Base-by-base conservation (phyloP, 306 rosid genomes). In the Pyrus communis region DNA sequence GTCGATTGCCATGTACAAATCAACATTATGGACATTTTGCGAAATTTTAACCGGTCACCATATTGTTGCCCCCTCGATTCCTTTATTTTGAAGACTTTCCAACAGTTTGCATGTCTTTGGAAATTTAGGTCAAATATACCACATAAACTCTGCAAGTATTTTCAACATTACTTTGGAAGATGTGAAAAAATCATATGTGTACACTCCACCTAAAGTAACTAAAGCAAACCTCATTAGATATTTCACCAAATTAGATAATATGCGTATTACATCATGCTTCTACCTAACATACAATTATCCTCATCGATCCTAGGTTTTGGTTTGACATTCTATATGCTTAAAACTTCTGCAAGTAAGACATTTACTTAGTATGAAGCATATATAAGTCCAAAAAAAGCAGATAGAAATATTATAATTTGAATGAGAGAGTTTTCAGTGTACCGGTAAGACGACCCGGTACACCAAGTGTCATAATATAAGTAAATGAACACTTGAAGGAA, bases 171-270 rank as follows among this genome's bases (percentile, higher is more conserved):
- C 79, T 27, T 62, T 22, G 22, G 17, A 43, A 64, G 43, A 63
- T 76, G 27, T 63, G 38, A 58, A 58, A 76, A 57, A 71, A 33
- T 45, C 25, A 75, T 11, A 61, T 65, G 38, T 61, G 43, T 52
- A 78, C 82, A 78, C 77, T 81, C 84, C 73, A 64, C 63, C 64
- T 64, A 77, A 81, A 75, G 61, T 12, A 23, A 51, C 25, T 21
- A 13, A 73, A 54, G 31, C 28, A 40, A 43, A 68, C 42, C 64
- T 59, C 30, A 4, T 54, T n/a, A 40, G 4, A 31, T 59, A 14
- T 15, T 15, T 49, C 19, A 49, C 55, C 21, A 5, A 49, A 49
- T 2, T 15, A 5, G 17, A 15, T 49, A 15, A 1, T 49, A 49
- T 46, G 19, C 9, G 6, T n/a, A 27, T 60, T 78, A 69, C 78